Evolutionary conservation across 257 asterid species (phyloP).

Genomic region (Knoxia roxburghii): DNA sequence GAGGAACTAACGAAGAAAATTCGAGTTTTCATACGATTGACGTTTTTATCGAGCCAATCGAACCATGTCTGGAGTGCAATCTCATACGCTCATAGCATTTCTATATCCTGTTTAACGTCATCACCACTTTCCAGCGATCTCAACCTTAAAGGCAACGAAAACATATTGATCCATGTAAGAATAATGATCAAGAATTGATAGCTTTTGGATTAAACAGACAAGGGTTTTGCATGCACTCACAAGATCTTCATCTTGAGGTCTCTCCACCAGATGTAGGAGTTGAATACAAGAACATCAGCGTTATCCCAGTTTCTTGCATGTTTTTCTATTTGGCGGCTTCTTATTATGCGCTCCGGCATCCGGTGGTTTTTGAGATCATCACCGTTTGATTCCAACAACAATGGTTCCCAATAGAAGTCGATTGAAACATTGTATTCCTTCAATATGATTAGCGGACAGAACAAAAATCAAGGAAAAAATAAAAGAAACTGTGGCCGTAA

Average conservation of each 20-base stretch:
- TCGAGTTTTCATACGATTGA: constrained; percentile 44
- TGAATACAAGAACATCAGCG: constrained; percentile 58
- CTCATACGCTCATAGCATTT: constrained; percentile 43
- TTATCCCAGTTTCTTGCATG: constrained; percentile 53
- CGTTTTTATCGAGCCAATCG: constrained; percentile 47
- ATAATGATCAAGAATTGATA: too few relatives aligned
- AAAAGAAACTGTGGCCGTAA: not conserved
- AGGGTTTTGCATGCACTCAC: too few relatives aligned
- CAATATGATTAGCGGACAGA: not conserved
- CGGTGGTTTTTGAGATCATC: constrained; percentile 36
- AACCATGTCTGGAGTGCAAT: constrained; percentile 61
- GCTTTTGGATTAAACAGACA: too few relatives aligned
- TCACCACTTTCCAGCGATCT: constrained; percentile 45
- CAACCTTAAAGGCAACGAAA: constrained; percentile 39
- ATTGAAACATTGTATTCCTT: constrained; percentile 62
- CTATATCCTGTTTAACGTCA: constrained; percentile 28
- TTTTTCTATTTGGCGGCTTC: constrained; percentile 38
- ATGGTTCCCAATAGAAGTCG: constrained; percentile 66
- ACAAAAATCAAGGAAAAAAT: too few relatives aligned
- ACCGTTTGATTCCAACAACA: constrained; percentile 52
- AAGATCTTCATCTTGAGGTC: constrained; percentile 30
- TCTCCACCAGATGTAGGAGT: constrained; percentile 57
- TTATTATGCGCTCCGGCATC: constrained; percentile 22
- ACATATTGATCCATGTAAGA: not conserved
- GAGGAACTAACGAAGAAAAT: constrained; percentile 55